Conservation (phyloP, 495 filamentous ascomycete species). For the Saxophila tyrrhenica region DNA sequence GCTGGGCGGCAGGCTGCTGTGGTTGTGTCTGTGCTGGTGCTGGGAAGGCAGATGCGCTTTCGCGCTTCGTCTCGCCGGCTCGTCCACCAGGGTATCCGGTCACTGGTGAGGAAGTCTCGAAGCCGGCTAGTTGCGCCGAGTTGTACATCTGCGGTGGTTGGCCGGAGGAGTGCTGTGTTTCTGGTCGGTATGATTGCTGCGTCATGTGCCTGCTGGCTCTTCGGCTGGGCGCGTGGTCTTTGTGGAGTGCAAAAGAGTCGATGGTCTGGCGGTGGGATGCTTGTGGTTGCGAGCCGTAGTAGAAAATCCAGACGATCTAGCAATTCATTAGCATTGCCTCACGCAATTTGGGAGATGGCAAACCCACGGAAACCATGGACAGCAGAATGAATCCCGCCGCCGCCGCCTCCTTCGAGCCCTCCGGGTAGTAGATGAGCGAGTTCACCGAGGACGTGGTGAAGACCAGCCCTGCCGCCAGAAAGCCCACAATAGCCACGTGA, state of each 20-base stretch:
- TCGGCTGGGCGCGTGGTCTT: constrained; percentile 55
- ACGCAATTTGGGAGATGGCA: neutral
- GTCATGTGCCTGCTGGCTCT: constrained; percentile 47
- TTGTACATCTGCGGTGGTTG: constrained; percentile 94
- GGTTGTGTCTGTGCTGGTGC: constrained; percentile 17
- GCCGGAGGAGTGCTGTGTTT: constrained; percentile 58
- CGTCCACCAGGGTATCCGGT: constrained; percentile 61
- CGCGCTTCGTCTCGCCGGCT: constrained; percentile 34
- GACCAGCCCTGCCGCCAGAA: constrained; percentile 68
- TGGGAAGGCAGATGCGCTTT: constrained; percentile 36
- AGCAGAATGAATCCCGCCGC: constrained; percentile 92
- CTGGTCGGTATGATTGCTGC: constrained; percentile 58
- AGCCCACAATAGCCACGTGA: constrained; percentile 85
- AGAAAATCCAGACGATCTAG: constrained; percentile 98
- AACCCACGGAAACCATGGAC: constrained; percentile 79
- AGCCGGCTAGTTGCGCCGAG: constrained; percentile 83
- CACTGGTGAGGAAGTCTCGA: constrained; percentile 90
- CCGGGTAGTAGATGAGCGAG: constrained; percentile 58
- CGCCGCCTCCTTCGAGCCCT: constrained; percentile 67
- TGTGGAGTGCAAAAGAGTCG: constrained; percentile 90
- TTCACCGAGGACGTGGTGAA: constrained; percentile 77
- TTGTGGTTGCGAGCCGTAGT: constrained; percentile 86
- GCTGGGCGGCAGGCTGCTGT: constrained; percentile 7
- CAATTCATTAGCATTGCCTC: constrained; percentile 1
- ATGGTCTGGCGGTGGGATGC: constrained; percentile 83